Conservation (phyloP, 2,329 filamentous ascomycete genomes). For the Fusarium tanahbumbuense region DNA sequence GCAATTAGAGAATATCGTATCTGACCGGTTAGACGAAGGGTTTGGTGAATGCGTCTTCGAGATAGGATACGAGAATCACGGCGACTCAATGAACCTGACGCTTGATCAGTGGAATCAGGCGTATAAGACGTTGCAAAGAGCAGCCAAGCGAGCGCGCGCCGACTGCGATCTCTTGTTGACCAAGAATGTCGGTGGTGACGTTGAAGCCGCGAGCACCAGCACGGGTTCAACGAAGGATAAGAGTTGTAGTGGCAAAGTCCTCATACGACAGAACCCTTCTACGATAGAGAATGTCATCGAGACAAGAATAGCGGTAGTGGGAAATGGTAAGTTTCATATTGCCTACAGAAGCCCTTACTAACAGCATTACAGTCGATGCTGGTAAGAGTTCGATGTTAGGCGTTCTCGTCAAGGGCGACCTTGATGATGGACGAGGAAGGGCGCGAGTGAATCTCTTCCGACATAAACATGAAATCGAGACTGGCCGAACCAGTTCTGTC, state of each 20-base stretch:
- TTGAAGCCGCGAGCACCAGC: conserved; percentile 72
- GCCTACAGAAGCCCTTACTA: conserved; percentile 6
- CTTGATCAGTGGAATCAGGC: conserved; percentile 81
- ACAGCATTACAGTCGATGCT: conserved; percentile 77
- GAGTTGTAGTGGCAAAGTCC: conserved; percentile 84
- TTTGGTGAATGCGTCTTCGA: conserved; percentile 93
- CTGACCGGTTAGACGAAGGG: conserved; percentile 80
- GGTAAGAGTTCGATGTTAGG: conserved; percentile 97
- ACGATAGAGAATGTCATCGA: conserved; percentile 91
- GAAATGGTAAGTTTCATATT: conserved; percentile 72
- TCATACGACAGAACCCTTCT: conserved; percentile 79
- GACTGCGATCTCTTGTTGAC: conserved; percentile 87
- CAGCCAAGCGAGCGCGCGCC: conserved; percentile 73
- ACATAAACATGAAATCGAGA: conserved; percentile 98
- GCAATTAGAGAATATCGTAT: conserved; percentile 73
- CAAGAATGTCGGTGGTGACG: conserved; percentile 84
- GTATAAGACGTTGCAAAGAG: conserved; percentile 71
- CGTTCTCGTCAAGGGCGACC: conserved; percentile 92
- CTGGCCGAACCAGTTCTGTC: conserved; percentile 92
- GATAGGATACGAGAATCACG: conserved; percentile 89
- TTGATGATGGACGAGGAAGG: conserved; percentile 94
- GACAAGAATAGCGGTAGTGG: conserved; percentile 94
- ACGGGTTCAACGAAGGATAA: conserved; percentile 72
- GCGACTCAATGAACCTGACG: conserved; percentile 83
- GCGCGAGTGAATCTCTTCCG: conserved; percentile 96